Percentiles rank a stretch among this genome's conserved stretches.
These are phyloP conservation scores for Cicer chorassanicum DNA, from an alignment of 306 rosid genomes.

Conservation along the genomic window DNA sequence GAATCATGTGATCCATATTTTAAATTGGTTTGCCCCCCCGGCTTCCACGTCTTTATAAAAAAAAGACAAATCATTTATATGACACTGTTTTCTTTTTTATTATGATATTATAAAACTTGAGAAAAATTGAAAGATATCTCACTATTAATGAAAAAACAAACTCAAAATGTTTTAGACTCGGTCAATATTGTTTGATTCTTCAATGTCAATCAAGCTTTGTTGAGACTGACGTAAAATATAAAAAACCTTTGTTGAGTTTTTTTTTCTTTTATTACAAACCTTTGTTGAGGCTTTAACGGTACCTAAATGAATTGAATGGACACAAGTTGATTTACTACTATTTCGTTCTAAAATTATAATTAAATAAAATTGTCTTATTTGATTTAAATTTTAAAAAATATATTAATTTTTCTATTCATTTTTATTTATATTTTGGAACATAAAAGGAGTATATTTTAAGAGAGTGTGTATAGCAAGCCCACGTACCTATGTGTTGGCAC, in stretches of 20 bases:
- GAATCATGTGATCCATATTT: constrained; percentile 8
- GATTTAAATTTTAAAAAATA: too few species aligned
- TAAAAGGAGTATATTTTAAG: too few species aligned
- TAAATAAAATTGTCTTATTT: too few species aligned
- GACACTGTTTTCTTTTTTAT: not conserved
- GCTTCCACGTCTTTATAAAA: not conserved
- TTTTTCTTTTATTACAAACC: too few species aligned
- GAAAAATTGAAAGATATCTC: not conserved
- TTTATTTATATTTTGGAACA: too few species aligned
- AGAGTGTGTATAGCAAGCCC: too few species aligned
- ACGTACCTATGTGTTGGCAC: too few species aligned
- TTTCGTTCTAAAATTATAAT: too few species aligned
- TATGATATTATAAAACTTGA: not conserved
- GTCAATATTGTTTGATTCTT: not conserved
- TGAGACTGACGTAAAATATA: not conserved
- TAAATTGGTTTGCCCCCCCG: not conserved
- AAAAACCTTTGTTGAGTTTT: too few species aligned
- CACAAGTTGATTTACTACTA: too few species aligned
- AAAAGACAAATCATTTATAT: not conserved
- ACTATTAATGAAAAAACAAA: constrained; percentile 1
- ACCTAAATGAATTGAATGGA: not conserved
- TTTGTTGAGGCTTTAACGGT: not conserved
- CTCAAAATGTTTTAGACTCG: not conserved
- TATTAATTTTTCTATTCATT: too few species aligned
- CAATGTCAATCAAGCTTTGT: not conserved